A percentile compares a stretch with the other conserved stretches of the same genome.
Evolutionary conservation across 73 alveolate genomes (phyloP).

Genomic region (Symbiodinium natans): DNA sequence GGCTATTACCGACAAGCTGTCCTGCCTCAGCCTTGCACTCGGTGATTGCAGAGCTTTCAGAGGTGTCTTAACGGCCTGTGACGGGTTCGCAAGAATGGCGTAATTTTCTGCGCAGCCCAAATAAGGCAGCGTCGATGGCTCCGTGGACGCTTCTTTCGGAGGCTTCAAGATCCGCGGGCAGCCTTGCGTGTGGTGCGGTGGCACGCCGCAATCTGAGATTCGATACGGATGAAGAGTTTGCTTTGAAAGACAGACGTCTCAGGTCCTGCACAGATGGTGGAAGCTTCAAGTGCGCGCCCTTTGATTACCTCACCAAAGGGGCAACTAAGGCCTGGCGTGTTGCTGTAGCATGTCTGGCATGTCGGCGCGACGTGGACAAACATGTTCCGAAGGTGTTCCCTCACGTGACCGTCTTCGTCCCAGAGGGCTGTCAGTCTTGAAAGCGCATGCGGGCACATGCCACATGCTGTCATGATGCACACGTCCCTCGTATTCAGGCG

Average conservation of each 20-base stretch:
- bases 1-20: slow-evolving; percentile 21
- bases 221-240: background rate
- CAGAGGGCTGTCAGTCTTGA: background rate
- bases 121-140: slow-evolving; percentile 33
- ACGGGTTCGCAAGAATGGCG: too few species aligned
- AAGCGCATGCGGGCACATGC: background rate
- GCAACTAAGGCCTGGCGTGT: slow-evolving; percentile 9
- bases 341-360: background rate
- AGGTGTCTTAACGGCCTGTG: too few species aligned
- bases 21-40: slow-evolving; percentile 65
- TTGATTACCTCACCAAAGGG: slow-evolving; percentile 56
- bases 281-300: slow-evolving; percentile 37
- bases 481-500: too few species aligned
- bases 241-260: background rate
- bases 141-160: background rate
- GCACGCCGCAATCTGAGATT: background rate
- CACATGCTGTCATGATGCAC: background rate
- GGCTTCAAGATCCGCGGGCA: background rate
- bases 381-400: background rate
- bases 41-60: too few species aligned
- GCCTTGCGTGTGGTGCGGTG: slow-evolving; percentile 23
- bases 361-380: background rate
- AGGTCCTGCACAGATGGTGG: slow-evolving; percentile 47
- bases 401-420: background rate
- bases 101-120: too few species aligned